These are phyloP conservation scores for Verticillium nubilum DNA, from an alignment of 2,329 filamentous ascomycete species.

Conservation along the genomic window DNA sequence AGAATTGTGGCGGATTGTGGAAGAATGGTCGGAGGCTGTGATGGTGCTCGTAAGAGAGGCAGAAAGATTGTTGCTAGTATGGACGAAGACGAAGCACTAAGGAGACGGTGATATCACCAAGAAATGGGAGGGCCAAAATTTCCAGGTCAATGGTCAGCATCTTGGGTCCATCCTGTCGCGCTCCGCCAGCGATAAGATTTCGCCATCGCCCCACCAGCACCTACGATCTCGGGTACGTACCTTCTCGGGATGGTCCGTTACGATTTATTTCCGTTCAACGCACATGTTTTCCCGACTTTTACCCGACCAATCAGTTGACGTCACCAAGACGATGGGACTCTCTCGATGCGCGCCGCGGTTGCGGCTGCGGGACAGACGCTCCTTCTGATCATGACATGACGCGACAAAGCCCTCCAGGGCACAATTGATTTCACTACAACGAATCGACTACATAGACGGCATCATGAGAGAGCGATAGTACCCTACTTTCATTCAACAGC, in stretches of 20 bases:
- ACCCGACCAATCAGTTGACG: conserved; percentile 9
- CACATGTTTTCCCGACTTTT: conserved; percentile 22
- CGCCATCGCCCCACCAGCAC: neutral
- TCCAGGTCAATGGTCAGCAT: neutral
- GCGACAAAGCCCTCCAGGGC: neutral
- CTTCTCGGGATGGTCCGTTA: neutral
- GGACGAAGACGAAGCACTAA: neutral
- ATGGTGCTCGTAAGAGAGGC: neutral
- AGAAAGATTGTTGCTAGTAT: neutral
- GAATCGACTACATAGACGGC: neutral
- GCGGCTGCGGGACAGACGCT: neutral
- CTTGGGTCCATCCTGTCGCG: neutral
- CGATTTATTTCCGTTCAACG: neutral
- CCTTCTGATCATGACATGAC: neutral
- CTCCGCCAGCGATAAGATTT: neutral
- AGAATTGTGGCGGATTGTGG: no score
- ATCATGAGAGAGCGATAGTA: neutral
- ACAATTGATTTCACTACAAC: neutral
- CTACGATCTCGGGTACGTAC: neutral
- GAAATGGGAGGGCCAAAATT: neutral
- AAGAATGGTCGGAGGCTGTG: no score
- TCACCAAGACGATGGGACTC: neutral
- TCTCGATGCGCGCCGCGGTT: neutral
- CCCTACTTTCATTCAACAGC: neutral
- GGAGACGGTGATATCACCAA: conserved; percentile 1